These are phyloP conservation scores for Penicillium herquei DNA, from an alignment of 495 filamentous ascomycete genomes.

Conservation along the genomic window DNA sequence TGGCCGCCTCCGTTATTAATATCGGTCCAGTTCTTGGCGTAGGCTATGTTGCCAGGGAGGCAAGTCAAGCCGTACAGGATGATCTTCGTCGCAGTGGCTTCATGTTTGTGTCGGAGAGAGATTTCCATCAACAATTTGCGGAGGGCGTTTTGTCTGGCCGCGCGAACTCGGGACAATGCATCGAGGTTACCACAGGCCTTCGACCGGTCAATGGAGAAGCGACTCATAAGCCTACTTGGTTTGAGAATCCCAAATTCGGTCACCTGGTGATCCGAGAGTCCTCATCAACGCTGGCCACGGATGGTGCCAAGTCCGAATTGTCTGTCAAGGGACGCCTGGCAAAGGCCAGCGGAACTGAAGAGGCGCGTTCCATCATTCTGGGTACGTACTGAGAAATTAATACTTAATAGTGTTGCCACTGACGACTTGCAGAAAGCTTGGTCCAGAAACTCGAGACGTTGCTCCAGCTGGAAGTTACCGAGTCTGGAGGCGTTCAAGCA, in stretches of 20 bases:
- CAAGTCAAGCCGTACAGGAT: not conserved
- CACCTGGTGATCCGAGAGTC: not conserved
- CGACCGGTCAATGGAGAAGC: not conserved
- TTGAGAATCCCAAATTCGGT: not conserved
- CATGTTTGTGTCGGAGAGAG: not conserved
- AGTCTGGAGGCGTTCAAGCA: not conserved
- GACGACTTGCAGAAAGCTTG: too few relatives aligned
- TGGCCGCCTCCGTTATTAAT: constrained; percentile 10
- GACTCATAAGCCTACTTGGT: not conserved
- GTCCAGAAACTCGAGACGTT: not conserved
- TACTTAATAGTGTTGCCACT: too few relatives aligned
- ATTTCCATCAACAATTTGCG: not conserved
- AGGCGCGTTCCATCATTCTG: too few relatives aligned
- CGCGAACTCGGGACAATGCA: not conserved
- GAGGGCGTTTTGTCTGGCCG: not conserved
- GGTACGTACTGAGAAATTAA: too few relatives aligned
- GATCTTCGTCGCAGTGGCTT: not conserved
- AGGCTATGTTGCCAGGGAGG: too few relatives aligned
- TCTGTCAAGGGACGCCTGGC: not conserved
- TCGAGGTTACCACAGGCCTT: not conserved
- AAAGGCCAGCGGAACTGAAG: too few relatives aligned
- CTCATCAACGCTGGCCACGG: not conserved
- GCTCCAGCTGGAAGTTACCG: not conserved
- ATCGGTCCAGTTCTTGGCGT: constrained; percentile 2
- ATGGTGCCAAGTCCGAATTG: not conserved